Base-by-base conservation (phyloP, 768 basidiomycete genomes). In the Russula foetens region DNA sequence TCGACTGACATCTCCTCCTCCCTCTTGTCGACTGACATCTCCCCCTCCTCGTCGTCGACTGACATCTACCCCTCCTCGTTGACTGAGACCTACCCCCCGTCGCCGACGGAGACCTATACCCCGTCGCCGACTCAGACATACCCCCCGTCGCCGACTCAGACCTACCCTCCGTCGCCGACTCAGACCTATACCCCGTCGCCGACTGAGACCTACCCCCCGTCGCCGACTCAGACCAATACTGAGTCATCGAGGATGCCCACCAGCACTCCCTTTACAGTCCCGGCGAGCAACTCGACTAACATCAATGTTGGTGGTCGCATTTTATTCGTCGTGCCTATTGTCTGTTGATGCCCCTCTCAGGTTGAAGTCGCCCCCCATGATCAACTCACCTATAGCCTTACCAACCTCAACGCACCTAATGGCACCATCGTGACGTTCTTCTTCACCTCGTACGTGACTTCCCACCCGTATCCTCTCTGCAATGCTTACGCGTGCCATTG, bases 351-450 rank as follows among this genome's bases (percentile, higher is more conserved):
- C 2, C 8, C 23, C 38, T 44, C 31, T 29, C 55, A 81, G 79
- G 67, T 83, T 62, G 67, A 81, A 46, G 83, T 83, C 31, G 74
- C 70, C 5, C 61, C 73, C 44, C 64, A 72, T 19, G 73, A 71
- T 6, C 58, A 67, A 15, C 76, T 80, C 63, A 59, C 70, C 12
- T 84, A 77, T 73, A 71, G 66, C 58, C 82, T 81, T 3, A 29
- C 67, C 49, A 79, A 79, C 63, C 63, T 84, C 63, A 76, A 69
- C 17, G 82, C 82, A 0, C 23, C 75, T 7, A 76, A 78, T 21
- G 79, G 79, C n/a, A 78, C 80, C 19, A 59, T 71, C 4, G 76
- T 84, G 31, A 80, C 78, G 3, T 84, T 84, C 72, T 78, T 70
- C 65, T 80, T 83, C 75, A 79, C 81, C 11, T 2, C 4, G 81